phyloP scores from a whole-genome alignment of 2,329 filamentous ascomycete genomes.

The Claviceps sp. region DNA sequence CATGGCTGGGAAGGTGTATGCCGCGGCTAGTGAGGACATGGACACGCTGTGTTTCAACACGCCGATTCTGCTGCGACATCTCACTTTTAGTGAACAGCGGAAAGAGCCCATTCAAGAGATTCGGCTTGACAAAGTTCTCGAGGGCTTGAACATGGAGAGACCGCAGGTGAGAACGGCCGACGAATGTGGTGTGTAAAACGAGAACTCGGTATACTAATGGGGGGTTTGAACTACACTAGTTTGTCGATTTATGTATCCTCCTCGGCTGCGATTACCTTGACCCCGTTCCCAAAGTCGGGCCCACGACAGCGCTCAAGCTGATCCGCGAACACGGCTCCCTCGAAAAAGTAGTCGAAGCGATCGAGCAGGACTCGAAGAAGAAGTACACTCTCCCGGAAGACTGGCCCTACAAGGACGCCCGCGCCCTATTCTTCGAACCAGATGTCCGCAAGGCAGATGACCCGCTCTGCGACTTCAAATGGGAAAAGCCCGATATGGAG shows the following conservation, averaged over 20 bases:
- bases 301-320: constrained; percentile 79
- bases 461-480: constrained; percentile 89
- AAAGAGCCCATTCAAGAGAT: constrained; percentile 98
- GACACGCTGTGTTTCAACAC: constrained; percentile 93
- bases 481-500: constrained; percentile 86
- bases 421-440: constrained; percentile 80
- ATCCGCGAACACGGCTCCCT: constrained; percentile 85
- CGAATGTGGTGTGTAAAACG: neutral
- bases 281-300: constrained; percentile 87
- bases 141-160: constrained; percentile 77
- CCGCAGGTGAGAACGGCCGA: constrained; percentile 47
- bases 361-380: constrained; percentile 61
- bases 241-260: constrained; percentile 94
- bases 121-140: constrained; percentile 70
- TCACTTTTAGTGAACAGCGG: constrained; percentile 93
- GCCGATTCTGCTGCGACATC: constrained; percentile 78
- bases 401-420: constrained; percentile 89
- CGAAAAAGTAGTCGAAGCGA: constrained; percentile 72
- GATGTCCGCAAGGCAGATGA: constrained; percentile 77
- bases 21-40: constrained; percentile 96
- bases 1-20: constrained; percentile 86
- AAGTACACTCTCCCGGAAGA: constrained; percentile 86
- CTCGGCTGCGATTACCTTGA: constrained; percentile 97
- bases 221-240: constrained; percentile 36
- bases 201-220: constrained; percentile 5